These are phyloP conservation scores for Kentomonas sorsogonicus DNA, from an alignment of 208 protist species.

Conservation along the genomic window DNA sequence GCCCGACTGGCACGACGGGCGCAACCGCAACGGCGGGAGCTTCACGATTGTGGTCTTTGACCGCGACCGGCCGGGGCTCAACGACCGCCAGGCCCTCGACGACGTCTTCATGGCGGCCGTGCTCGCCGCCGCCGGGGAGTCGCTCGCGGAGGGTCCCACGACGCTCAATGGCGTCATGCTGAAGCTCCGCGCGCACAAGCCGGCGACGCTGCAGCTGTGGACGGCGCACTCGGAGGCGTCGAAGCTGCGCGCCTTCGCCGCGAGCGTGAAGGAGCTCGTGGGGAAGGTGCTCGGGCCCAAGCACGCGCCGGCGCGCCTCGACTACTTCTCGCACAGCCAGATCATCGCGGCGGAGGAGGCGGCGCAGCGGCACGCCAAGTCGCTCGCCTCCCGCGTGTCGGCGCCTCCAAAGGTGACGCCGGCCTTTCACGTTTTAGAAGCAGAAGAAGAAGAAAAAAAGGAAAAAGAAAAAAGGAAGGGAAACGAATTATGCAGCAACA, in stretches of 20 bases:
- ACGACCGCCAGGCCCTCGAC: conserved; percentile 71
- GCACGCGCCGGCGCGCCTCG: conserved; percentile 69
- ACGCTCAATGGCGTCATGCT: conserved; percentile 84
- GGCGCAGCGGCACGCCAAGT: conserved; percentile 28
- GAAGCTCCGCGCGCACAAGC: conserved; percentile 74
- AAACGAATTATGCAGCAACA: background rate
- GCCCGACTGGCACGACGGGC: conserved; percentile 81
- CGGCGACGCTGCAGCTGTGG: conserved; percentile 76
- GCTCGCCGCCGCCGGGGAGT: conserved; percentile 59
- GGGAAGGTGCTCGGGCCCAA: conserved; percentile 70
- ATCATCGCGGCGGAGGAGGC: too few relatives aligned
- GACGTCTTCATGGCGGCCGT: conserved; percentile 81
- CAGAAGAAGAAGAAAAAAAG: conserved; percentile 5
- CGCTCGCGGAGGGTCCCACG: conserved; percentile 55
- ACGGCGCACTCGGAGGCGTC: conserved; percentile 57
- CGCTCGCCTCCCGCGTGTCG: conserved; percentile 60
- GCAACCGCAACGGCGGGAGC: conserved; percentile 81
- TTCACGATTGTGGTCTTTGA: conserved; percentile 79
- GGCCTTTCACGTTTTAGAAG: too few relatives aligned
- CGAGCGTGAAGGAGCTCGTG: conserved; percentile 52
- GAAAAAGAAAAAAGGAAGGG: background rate
- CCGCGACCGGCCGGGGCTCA: conserved; percentile 65
- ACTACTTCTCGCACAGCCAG: conserved; percentile 80
- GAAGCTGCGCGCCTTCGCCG: conserved; percentile 61
- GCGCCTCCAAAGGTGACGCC: conserved; percentile 25